phyloP scores from a whole-genome alignment of 2,329 filamentous ascomycete genomes.

The Fusarium sp. region DNA sequence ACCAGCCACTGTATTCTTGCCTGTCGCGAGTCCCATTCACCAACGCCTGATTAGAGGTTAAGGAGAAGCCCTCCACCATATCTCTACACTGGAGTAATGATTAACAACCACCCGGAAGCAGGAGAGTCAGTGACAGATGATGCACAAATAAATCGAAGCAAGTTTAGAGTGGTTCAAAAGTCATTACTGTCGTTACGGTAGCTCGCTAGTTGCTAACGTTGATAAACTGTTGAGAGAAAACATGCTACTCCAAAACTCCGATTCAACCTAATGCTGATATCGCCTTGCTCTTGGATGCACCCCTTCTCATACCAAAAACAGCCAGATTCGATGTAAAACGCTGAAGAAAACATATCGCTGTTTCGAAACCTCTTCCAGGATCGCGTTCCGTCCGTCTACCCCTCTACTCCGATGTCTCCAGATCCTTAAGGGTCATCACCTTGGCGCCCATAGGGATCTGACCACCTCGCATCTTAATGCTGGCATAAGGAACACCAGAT shows the following conservation, averaged over 20 bases:
- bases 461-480: constrained; percentile 36
- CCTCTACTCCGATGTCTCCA: constrained; percentile 44
- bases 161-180: neutral
- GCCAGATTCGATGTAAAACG: neutral
- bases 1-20: neutral
- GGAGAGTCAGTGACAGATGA: neutral
- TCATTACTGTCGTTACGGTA: constrained; percentile 26
- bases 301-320: neutral
- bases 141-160: neutral
- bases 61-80: neutral
- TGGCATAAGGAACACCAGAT: constrained; percentile 41
- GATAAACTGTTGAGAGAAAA: constrained; percentile 6
- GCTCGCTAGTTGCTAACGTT: constrained; percentile 4
- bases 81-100: neutral
- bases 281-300: constrained; percentile 15
- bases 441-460: constrained; percentile 45
- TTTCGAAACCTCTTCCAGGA: neutral
- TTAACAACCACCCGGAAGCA: neutral
- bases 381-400: neutral
- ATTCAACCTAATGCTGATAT: constrained; percentile 25
- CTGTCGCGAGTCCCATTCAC: neutral
- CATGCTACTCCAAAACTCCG: constrained; percentile 36
- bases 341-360: neutral
- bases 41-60: neutral
- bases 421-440: constrained; percentile 47